phyloP scores from a whole-genome alignment of 2,329 filamentous ascomycete species.

The Epichloe baconii region DNA sequence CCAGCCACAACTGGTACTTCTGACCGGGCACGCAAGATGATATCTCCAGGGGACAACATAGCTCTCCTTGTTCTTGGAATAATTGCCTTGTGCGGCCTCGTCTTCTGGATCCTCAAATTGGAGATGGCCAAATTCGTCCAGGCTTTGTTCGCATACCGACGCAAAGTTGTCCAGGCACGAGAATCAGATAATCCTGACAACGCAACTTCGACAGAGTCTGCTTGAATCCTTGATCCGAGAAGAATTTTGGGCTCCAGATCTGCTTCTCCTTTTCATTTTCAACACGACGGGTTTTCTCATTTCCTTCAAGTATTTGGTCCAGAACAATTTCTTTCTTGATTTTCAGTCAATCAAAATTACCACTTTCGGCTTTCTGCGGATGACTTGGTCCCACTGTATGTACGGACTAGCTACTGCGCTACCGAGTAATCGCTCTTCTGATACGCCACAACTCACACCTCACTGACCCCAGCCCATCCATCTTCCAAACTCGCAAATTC shows the following conservation, averaged over 20 bases:
- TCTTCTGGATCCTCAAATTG: slow-evolving; percentile 18
- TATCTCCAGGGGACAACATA: slow-evolving; percentile 11
- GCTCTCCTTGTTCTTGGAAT: slow-evolving; percentile 21
- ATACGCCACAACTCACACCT: neutral
- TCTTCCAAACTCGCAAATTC: neutral
- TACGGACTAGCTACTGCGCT: neutral
- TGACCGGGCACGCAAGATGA: slow-evolving; percentile 1
- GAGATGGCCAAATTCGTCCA: slow-evolving; percentile 18
- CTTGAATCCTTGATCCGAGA: neutral
- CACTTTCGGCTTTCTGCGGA: neutral
- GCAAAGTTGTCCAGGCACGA: neutral
- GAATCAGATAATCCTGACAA: neutral
- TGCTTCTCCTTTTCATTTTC: neutral
- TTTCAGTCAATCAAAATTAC: neutral
- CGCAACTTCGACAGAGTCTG: neutral
- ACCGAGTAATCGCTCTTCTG: no score
- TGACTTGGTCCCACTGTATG: neutral
- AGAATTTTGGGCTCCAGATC: neutral
- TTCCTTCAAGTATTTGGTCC: neutral
- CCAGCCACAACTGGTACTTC: neutral
- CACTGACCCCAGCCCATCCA: neutral
- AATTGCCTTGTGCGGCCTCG: slow-evolving; percentile 14
- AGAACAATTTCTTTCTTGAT: neutral
- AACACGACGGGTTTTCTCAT: no score
- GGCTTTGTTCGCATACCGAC: slow-evolving; percentile 12